Evolutionary conservation across 1,284 basidiomycete species (phyloP).

Genomic region (Leccinum fallax): DNA sequence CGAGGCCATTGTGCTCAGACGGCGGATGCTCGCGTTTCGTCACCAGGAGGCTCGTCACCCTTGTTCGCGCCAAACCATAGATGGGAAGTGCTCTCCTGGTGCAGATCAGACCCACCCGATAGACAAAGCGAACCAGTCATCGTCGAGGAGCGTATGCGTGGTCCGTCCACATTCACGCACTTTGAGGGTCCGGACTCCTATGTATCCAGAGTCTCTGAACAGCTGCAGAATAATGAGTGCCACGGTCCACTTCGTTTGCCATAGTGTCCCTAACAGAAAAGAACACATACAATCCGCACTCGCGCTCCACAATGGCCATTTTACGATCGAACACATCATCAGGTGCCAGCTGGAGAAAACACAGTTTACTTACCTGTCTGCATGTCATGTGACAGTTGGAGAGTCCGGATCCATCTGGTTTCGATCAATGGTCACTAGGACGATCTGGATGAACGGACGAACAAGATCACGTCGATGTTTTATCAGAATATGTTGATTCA

Average conservation of each 20-base stretch:
- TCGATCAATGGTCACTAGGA: too few species aligned
- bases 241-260: background rate
- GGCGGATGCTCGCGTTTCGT: too few species aligned
- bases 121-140: background rate
- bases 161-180: background rate
- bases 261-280: background rate
- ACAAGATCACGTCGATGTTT: too few species aligned
- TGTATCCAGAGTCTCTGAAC: background rate
- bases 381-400: too few species aligned
- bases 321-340: background rate
- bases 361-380: too few species aligned
- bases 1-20: background rate
- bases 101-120: background rate
- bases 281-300: background rate
- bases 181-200: background rate
- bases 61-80: background rate
- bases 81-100: background rate
- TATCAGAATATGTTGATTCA: too few species aligned
- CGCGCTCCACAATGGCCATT: background rate
- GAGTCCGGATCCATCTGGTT: too few species aligned
- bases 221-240: background rate
- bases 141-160: background rate
- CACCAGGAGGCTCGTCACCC: background rate
- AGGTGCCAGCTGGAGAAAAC: too few species aligned
- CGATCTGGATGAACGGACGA: too few species aligned